A percentile compares a stretch with the other conserved stretches of the same genome.
These are phyloP conservation scores for Aspergillus transmontanensis DNA, from an alignment of 2,329 filamentous ascomycete genomes.

Conservation along the genomic window DNA sequence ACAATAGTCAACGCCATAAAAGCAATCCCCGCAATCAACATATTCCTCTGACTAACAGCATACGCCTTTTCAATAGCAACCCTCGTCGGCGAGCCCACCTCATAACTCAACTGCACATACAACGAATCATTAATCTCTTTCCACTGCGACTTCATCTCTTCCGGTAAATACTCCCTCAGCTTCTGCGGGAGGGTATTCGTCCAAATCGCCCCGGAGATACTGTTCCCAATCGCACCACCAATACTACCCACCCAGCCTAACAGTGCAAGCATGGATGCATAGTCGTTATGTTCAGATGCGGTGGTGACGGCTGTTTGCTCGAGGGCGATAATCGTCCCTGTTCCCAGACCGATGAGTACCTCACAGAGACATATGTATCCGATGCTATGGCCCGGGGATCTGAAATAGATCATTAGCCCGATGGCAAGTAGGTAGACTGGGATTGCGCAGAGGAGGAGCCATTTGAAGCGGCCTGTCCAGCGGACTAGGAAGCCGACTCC, in stretches of 20 bases:
- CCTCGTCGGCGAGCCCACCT: constrained; percentile 39
- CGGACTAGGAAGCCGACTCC: constrained; percentile 55
- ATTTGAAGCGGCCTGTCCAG: constrained; percentile 53
- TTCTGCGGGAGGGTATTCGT: constrained; percentile 33
- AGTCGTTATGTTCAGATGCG: constrained; percentile 53
- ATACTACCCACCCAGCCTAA: constrained; percentile 32
- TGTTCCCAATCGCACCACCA: constrained; percentile 34
- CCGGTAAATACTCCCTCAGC: constrained; percentile 41
- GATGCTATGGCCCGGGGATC: constrained; percentile 46
- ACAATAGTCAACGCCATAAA: constrained; percentile 15
- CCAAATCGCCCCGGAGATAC: constrained; percentile 37
- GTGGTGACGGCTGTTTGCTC: constrained; percentile 58
- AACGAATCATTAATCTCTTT: constrained; percentile 14
- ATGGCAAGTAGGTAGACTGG: constrained; percentile 52
- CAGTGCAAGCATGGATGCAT: constrained; percentile 56
- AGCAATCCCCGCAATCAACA: constrained; percentile 36
- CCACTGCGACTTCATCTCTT: constrained; percentile 10
- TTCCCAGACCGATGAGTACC: constrained; percentile 56
- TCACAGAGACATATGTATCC: constrained; percentile 57
- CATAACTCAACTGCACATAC: constrained; percentile 30
- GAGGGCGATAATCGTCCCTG: constrained; percentile 54
- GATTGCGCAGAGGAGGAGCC: constrained; percentile 49
- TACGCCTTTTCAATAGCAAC: constrained; percentile 48
- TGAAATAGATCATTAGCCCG: constrained; percentile 56
- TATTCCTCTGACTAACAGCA: constrained; percentile 44